Conservation (phyloP, 208 protist species). For the Trypanosoma rangeli region DNA sequence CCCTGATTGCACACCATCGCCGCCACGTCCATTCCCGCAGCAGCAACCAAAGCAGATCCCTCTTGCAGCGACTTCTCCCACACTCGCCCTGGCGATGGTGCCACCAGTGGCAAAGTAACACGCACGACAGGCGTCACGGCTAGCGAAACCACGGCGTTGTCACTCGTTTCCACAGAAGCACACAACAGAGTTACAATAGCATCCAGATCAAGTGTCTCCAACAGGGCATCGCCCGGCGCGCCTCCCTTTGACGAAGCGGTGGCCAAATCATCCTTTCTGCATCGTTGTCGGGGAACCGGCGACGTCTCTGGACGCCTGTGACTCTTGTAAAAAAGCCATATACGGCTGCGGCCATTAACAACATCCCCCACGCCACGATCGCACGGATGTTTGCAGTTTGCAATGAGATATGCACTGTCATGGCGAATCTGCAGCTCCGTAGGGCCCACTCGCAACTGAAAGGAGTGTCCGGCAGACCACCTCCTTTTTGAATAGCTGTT, state of each 20-base stretch:
- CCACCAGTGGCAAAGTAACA: conserved; percentile 14
- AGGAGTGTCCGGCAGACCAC: conserved; percentile 17
- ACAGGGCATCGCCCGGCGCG: background rate
- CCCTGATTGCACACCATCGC: background rate
- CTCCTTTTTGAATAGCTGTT: background rate
- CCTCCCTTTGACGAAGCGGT: background rate
- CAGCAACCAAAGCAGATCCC: background rate
- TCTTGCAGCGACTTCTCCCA: conserved; percentile 6
- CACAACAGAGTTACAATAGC: background rate
- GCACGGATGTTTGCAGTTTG: background rate
- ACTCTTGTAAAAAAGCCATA: conserved; percentile 6
- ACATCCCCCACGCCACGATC: background rate
- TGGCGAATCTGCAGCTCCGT: conserved; percentile 9
- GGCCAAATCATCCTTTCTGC: background rate
- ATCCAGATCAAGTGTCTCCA: conserved; percentile 7
- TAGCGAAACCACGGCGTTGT: conserved; percentile 16
- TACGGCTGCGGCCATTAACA: background rate
- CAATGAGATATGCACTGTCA: conserved; percentile 14
- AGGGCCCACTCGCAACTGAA: conserved; percentile 9
- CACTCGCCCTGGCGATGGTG: conserved; percentile 5
- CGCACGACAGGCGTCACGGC: conserved; percentile 13
- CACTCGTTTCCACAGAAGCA: conserved; percentile 7
- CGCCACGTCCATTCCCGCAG: background rate
- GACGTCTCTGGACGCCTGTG: conserved; percentile 10
- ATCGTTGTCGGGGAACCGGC: background rate